These are phyloP conservation scores for Ascochyta rabiei DNA, from an alignment of 2,329 filamentous ascomycete genomes.

Conservation along the genomic window DNA sequence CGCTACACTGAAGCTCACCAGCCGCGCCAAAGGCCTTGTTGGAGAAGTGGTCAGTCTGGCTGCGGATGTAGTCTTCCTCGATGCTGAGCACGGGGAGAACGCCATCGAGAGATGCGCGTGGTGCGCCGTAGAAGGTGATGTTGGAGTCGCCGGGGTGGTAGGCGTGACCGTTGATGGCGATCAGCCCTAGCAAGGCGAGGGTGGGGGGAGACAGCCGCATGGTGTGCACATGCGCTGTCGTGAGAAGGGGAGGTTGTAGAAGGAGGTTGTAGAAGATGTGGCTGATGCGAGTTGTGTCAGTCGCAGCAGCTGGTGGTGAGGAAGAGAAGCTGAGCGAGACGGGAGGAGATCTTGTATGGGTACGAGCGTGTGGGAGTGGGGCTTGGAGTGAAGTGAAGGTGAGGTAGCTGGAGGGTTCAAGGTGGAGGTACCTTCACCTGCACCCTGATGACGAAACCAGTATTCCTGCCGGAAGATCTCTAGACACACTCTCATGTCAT, in stretches of 20 bases:
- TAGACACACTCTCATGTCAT: background rate
- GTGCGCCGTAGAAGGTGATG: slow-evolving; percentile 12
- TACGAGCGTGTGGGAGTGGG: background rate
- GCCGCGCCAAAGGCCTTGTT: background rate
- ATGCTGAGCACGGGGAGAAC: slow-evolving; percentile 14
- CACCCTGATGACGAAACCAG: background rate
- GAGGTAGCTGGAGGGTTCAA: background rate
- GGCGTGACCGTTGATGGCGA: background rate
- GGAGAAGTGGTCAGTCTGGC: slow-evolving; percentile 6
- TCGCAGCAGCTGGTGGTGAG: background rate
- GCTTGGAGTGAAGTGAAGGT: slow-evolving; percentile 3
- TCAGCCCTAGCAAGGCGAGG: slow-evolving; percentile 1
- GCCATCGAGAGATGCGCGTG: slow-evolving; percentile 10
- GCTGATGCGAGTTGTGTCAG: background rate
- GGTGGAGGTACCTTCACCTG: background rate
- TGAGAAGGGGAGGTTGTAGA: background rate
- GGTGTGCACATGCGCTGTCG: background rate
- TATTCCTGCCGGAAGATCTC: background rate
- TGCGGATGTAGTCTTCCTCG: slow-evolving; percentile 18
- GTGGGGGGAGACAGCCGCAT: slow-evolving; percentile 8
- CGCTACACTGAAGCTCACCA: slow-evolving; percentile 10
- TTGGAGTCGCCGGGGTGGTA: slow-evolving; percentile 2
- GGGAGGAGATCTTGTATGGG: background rate
- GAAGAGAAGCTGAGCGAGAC: background rate
- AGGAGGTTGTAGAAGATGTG: background rate